Conservation (phyloP, 192 early-diverging fungal species). For the Umbelopsis sp. region DNA sequence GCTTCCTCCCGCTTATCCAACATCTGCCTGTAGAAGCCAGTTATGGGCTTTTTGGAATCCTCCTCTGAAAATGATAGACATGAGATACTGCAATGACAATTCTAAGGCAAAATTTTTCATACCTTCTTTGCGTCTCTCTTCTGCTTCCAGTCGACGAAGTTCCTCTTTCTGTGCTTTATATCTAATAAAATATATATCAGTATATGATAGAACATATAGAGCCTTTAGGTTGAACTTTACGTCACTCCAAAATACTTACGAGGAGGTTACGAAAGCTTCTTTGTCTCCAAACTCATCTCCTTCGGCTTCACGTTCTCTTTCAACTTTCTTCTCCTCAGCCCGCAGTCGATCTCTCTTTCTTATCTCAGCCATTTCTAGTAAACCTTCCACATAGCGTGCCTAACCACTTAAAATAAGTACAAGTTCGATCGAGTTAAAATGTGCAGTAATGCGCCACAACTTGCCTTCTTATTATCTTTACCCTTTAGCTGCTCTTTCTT, state of each 20-base stretch:
- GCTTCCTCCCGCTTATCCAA: conserved; percentile 52
- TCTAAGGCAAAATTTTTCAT: neutral
- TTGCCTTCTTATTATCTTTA: conserved; percentile 41
- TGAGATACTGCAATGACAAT: neutral
- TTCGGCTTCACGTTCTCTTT: conserved; percentile 71
- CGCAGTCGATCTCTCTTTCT: conserved; percentile 72
- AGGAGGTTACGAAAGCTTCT: conserved; percentile 79
- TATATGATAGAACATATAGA: no score
- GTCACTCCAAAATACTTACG: conserved; percentile 46
- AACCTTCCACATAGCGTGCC: conserved; percentile 66
- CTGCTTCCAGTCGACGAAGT: conserved; percentile 56
- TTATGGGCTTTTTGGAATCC: conserved; percentile 39
- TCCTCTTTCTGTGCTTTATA: conserved; percentile 63
- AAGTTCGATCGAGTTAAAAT: conserved; percentile 41
- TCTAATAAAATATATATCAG: conserved; percentile 18
- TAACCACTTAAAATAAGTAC: conserved; percentile 33
- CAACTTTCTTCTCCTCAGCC: conserved; percentile 67
- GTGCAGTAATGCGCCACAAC: neutral
- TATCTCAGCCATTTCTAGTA: conserved; percentile 63
- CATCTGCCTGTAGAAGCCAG: conserved; percentile 63
- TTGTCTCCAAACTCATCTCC: conserved; percentile 74
- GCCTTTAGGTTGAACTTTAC: no score
- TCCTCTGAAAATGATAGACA: conserved; percentile 22
- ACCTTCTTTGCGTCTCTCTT: conserved; percentile 63
- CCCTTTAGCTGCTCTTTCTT: conserved; percentile 53